These are phyloP conservation scores for Metschnikowia colocasiae DNA, from an alignment of 805 yeast genomes.

Conservation along the genomic window DNA sequence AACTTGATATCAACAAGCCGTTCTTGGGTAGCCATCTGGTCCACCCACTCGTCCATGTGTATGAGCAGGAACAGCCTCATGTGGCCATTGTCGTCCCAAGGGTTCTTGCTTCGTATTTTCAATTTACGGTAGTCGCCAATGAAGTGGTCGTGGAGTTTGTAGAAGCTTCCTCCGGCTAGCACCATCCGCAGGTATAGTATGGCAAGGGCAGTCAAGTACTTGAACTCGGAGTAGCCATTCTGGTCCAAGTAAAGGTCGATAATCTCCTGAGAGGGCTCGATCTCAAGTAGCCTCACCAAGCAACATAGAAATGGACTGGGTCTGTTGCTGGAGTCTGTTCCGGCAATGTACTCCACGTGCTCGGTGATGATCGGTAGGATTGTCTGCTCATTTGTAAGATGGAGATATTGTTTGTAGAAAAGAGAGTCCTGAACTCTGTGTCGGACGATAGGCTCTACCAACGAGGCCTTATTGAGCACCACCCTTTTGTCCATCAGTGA, in stretches of 20 bases:
- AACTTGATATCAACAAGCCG: slow-evolving; percentile 71
- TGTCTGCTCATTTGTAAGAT: slow-evolving; percentile 39
- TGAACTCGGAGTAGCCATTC: slow-evolving; percentile 53
- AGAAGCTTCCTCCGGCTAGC: slow-evolving; percentile 29
- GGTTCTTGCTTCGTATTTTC: slow-evolving; percentile 35
- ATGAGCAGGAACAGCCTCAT: slow-evolving; percentile 34
- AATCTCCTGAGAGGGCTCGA: slow-evolving; percentile 63
- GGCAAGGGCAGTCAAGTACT: slow-evolving; percentile 68
- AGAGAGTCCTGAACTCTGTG: slow-evolving; percentile 42
- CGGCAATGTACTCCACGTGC: slow-evolving; percentile 50
- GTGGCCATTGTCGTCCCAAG: slow-evolving; percentile 22
- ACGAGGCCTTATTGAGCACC: slow-evolving; percentile 27
- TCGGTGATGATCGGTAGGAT: slow-evolving; percentile 31
- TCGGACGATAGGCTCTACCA: slow-evolving; percentile 41
- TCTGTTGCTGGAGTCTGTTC: slow-evolving; percentile 49
- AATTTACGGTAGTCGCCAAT: slow-evolving; percentile 68
- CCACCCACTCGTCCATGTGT: slow-evolving; percentile 74
- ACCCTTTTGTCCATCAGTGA: slow-evolving; percentile 17
- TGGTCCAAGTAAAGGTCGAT: slow-evolving; percentile 54
- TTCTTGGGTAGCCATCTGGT: slow-evolving; percentile 50
- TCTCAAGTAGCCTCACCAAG: slow-evolving; percentile 68
- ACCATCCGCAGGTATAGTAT: slow-evolving; percentile 61
- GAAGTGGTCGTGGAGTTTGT: slow-evolving; percentile 50
- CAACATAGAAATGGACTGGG: slow-evolving; percentile 78
- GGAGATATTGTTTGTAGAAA: slow-evolving; percentile 41